phyloP scores from a whole-genome alignment of 2,329 filamentous ascomycete species.

The Aspergillus brasiliensis region DNA sequence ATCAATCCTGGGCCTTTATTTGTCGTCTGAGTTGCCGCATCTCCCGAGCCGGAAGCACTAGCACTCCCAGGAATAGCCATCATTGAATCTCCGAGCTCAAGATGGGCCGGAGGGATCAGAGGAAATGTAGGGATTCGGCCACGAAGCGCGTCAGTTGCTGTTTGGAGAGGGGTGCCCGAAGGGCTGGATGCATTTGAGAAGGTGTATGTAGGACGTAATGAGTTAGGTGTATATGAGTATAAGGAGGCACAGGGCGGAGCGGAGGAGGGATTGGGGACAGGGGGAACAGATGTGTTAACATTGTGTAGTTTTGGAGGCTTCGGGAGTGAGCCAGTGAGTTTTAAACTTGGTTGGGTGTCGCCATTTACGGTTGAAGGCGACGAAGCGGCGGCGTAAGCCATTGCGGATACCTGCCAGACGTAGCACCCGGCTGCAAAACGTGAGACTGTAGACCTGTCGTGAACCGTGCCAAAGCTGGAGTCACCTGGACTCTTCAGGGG shows the following conservation, averaged over 20 bases:
- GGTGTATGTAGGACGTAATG: conserved; percentile 28
- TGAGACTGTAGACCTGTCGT: conserved; percentile 28
- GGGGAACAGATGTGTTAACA: conserved; percentile 36
- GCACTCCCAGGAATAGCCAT: conserved; percentile 49
- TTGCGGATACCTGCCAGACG: conserved; percentile 34
- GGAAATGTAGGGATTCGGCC: conserved; percentile 30
- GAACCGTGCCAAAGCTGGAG: conserved; percentile 37
- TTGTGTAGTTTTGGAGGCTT: conserved; percentile 38
- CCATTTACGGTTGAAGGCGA: conserved; percentile 40
- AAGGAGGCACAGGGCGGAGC: conserved; percentile 34
- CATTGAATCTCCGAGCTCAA: conserved; percentile 75
- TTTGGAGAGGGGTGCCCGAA: conserved; percentile 37
- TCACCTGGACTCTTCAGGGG: conserved; percentile 44
- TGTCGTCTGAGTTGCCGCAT: conserved; percentile 56
- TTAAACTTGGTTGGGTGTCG: conserved; percentile 40
- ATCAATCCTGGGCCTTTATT: conserved; percentile 69
- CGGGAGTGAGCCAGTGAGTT: conserved; percentile 36
- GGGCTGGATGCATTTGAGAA: conserved; percentile 40
- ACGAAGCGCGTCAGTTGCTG: conserved; percentile 36
- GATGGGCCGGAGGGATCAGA: conserved; percentile 51
- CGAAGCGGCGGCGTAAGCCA: conserved; percentile 42
- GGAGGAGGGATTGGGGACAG: conserved; percentile 28
- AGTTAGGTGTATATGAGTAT: conserved; percentile 32
- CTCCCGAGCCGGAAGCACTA: conserved; percentile 59
- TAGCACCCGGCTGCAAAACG: conserved; percentile 35